Evolutionary conservation across 768 basidiomycete species (phyloP), one percentile per base, ranked within the genome.

Genomic region (Cyathus striatus): DNA sequence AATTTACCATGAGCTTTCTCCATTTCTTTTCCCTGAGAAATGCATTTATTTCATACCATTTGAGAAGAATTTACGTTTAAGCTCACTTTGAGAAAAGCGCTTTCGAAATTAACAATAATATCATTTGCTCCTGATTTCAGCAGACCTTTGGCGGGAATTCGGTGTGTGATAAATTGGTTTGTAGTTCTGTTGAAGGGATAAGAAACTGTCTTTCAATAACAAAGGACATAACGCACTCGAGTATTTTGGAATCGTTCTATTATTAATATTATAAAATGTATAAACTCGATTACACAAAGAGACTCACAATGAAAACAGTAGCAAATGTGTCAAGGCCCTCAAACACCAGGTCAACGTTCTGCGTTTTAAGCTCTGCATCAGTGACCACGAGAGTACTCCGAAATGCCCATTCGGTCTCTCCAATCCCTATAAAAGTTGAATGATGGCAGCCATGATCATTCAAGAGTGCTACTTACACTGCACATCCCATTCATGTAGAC

Each of bases 311-410:
- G 23, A 62, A 61, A 32, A 93, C 72, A n/a, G 66, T 69, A 2
- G 86, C 81, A 57, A 92, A 95, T 0, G 93, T 96, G 56, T 97
- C 94, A 16, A 97, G 63, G 14, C 94, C 94, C 9, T 95, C 91
- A 47, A 95, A 92, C 6, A 93, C 73, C 14, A 97, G 66, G 57
- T 94, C 91, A 23, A 73, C 66, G 41, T 84, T 72, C 3, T 68
- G 49, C 2, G 64, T 58, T 1, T 53, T 48, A 14, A 82, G 57
- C 36, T 82, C 77, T 14, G 59, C 58, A 14, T 72, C 66, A 2
- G 69, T 65, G 16, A 81, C 65, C 4, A 60, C 54, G 55, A 96
- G 84, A 1, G 57, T 65, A 3, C 80, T 83, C 54, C 75, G 83
- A 71, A 95, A 97, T 16, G 72, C 68, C 94, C 94, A 96, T 25